Evolutionary conservation across 257 asterid genomes (phyloP).

Genomic region (Voacanga thouarsii): DNA sequence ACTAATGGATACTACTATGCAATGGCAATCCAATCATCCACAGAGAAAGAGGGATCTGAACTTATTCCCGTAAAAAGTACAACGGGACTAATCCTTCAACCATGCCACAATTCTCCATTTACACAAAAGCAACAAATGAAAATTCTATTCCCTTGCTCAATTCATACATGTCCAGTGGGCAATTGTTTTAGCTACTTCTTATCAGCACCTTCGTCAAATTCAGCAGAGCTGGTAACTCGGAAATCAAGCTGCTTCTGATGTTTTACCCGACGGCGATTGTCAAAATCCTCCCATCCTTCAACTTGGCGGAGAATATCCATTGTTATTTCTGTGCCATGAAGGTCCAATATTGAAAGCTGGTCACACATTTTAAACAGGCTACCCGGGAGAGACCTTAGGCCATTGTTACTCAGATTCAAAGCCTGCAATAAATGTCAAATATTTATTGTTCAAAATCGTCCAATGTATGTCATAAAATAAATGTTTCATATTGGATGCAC

Average conservation of each 20-base stretch:
- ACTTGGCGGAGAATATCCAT: slow-evolving; percentile 78
- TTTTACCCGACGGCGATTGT: slow-evolving; percentile 67
- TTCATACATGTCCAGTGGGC: neutral
- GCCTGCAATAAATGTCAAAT: slow-evolving; percentile 44
- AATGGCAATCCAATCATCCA: too few relatives aligned
- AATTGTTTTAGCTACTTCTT: slow-evolving; percentile 35
- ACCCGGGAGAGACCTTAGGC: slow-evolving; percentile 65
- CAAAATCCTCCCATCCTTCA: slow-evolving; percentile 93
- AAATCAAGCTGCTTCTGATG: slow-evolving; percentile 96
- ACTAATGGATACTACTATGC: too few relatives aligned
- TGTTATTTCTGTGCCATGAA: slow-evolving; percentile 85
- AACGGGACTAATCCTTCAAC: neutral
- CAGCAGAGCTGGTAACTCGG: slow-evolving; percentile 59
- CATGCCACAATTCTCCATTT: too few relatives aligned
- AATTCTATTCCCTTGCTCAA: neutral
- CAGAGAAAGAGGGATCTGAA: neutral
- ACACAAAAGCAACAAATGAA: neutral
- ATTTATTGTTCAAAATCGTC: neutral
- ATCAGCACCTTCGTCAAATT: slow-evolving; percentile 97
- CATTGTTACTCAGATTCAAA: slow-evolving; percentile 65
- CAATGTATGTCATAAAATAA: neutral
- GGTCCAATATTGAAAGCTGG: slow-evolving; percentile 77
- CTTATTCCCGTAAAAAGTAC: neutral
- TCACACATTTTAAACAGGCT: slow-evolving; percentile 54
- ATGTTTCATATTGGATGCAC: neutral